Conservation (phyloP, 345 rosid species). For the Rhodamnia argentea region DNA sequence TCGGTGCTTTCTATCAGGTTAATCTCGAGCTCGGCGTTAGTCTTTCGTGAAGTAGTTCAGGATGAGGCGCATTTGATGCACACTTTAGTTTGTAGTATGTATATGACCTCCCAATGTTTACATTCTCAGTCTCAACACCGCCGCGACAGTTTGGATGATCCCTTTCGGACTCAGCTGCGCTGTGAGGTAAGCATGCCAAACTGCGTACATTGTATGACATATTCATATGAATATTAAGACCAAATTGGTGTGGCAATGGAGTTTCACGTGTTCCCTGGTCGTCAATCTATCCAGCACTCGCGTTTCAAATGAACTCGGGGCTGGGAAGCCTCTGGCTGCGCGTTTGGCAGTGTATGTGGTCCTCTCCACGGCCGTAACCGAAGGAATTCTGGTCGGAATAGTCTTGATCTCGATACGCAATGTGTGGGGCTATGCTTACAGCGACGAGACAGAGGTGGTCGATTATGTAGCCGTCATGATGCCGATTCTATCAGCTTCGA, state of each 20-base stretch:
- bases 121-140: conserved; percentile 55
- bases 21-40: not conserved
- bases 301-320: conserved; percentile 62
- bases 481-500: conserved; percentile 40
- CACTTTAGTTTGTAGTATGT: not conserved
- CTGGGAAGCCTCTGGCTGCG: conserved; percentile 40
- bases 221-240: not conserved
- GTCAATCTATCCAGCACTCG: conserved; percentile 32
- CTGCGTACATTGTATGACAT: not conserved
- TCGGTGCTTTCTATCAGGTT: conserved; percentile 73
- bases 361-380: conserved; percentile 16
- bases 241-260: not conserved
- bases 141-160: conserved; percentile 62
- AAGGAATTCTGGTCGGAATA: conserved; percentile 27
- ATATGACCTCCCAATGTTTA: not conserved
- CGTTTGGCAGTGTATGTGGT: conserved; percentile 37
- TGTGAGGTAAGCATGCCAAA: conserved; percentile 40
- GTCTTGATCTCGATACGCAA: conserved; percentile 25
- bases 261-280: not conserved
- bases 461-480: conserved; percentile 34
- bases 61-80: not conserved
- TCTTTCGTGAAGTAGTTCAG: not conserved
- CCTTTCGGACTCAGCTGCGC: conserved; percentile 77
- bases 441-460: conserved; percentile 31
- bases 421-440: conserved; percentile 47